phyloP scores from a whole-genome alignment of 441 rosid species.

The Pelargonium cotyledonis region DNA sequence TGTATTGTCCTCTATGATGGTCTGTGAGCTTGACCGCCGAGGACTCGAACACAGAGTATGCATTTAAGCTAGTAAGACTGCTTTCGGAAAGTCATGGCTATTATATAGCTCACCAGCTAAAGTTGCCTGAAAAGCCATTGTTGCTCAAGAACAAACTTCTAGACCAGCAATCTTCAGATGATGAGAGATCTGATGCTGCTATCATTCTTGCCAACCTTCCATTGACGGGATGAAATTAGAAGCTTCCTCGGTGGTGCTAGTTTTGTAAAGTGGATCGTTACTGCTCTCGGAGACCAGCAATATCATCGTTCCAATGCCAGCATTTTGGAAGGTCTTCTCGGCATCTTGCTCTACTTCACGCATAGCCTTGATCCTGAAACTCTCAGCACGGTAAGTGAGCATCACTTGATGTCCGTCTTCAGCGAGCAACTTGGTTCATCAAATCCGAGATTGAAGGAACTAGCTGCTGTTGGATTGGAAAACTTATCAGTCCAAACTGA shows the following conservation, averaged over 20 bases:
- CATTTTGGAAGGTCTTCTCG: conserved; percentile 37
- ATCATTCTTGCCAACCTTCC: conserved; percentile 37
- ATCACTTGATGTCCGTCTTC: conserved; percentile 28
- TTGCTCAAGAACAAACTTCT: conserved; percentile 29
- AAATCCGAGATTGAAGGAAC: conserved; percentile 28
- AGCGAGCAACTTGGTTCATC: conserved; percentile 26
- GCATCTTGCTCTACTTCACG: conserved; percentile 36
- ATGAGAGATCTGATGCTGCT: conserved; percentile 39
- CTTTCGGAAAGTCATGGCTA: conserved; percentile 28
- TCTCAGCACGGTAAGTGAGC: conserved; percentile 22
- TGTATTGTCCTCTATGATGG: no score
- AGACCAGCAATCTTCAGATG: conserved; percentile 28
- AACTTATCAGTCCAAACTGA: no score
- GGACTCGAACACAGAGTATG: conserved; percentile 31
- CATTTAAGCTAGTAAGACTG: conserved; percentile 31
- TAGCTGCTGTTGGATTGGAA: conserved; percentile 34
- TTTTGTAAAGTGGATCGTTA: conserved; percentile 31
- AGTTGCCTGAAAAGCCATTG: conserved; percentile 21
- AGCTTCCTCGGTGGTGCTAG: conserved; percentile 29
- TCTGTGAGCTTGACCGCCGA: conserved; percentile 22
- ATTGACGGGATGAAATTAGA: conserved; percentile 27
- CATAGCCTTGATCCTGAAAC: conserved; percentile 21
- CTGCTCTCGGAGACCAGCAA: conserved; percentile 21
- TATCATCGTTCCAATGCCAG: conserved; percentile 21
- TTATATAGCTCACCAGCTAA: conserved; percentile 27